Percentiles rank a stretch among this genome's conserved stretches.
phyloP scores from a whole-genome alignment of 1,284 basidiomycete species.

The Paramarasmius palmivorus region DNA sequence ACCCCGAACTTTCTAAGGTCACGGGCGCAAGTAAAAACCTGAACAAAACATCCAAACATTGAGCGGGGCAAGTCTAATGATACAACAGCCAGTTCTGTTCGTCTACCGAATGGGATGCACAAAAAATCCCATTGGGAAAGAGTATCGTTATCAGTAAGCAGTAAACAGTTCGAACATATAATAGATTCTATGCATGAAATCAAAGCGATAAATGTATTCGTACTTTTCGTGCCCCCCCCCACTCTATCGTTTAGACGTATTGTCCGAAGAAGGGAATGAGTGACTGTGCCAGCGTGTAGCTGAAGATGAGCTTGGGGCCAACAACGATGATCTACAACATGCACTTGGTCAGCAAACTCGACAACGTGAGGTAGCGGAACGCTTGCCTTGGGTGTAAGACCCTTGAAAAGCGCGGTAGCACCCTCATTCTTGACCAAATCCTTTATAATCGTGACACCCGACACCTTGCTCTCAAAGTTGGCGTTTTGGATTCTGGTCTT shows the following conservation, averaged over 20 bases:
- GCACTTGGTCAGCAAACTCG: neutral
- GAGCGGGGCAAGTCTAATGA: no score
- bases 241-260: slow-evolving; percentile 58
- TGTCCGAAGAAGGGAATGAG: slow-evolving; percentile 94
- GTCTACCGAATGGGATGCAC: no score
- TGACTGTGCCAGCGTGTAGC: slow-evolving; percentile 95
- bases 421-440: slow-evolving; percentile 93
- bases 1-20: no score
- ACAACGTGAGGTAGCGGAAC: neutral
- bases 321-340: slow-evolving; percentile 86
- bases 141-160: neutral
- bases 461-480: slow-evolving; percentile 93
- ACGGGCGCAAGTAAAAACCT: no score
- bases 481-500: slow-evolving; percentile 99
- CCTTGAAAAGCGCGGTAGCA: slow-evolving; percentile 90
- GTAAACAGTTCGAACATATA: neutral
- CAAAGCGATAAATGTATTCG: neutral
- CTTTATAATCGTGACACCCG: slow-evolving; percentile 83
- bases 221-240: neutral
- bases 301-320: slow-evolving; percentile 97
- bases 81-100: no score
- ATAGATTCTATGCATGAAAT: neutral
- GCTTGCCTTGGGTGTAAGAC: slow-evolving; percentile 88
- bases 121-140: no score
- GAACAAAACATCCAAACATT: no score